Base-by-base conservation (phyloP, 805 yeast genomes). In the Torulaspora franciscae region DNA sequence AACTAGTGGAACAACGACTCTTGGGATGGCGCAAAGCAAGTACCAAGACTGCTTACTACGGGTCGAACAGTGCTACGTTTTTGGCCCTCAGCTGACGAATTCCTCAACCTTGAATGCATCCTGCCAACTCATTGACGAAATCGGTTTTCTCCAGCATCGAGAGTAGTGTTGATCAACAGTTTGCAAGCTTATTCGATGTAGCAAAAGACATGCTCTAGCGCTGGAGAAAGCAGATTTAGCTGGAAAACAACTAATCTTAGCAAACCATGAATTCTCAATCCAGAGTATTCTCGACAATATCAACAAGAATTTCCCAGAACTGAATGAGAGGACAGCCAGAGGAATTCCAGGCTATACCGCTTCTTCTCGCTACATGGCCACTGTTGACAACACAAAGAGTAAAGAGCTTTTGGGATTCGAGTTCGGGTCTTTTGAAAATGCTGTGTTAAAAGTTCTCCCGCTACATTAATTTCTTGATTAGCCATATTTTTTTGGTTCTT, bases 141-240 rank as follows among this genome's bases (percentile, higher is more conserved):
- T n/a, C 74, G 45, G 47, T 70, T 49, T 55, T 14, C 40, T 40
- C 54, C 6, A 39, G 32, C 2, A 27, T 36, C 27, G 52, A 36
- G 6, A 22, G 24, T 23, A 78, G 77, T 54, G 78, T 77, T 9
- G 64, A 79, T 47, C 79, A 75, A 49, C 74, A 25, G 17, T 32
- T 43, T 37, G 46, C 42, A 2, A 33, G 46, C 72, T 29, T 78
- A 78, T 61, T 72, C 27, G 83, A 80, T 54, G 80, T 75, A 19
- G 80, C 83, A 6, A 56, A 52, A 39, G 78, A 3, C 85, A 80
- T 56, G 56, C 75, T 13, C 48, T 58, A 25, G 79, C 81, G 1
- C 64, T 75, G 13, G 50, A 55, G 42, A 71, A 67, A 44, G 59
- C 56, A 24, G 57, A 56, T 32, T 54, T 64, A 19, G 44, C 39